Percentiles rank a stretch among this genome's conserved stretches.
These are phyloP conservation scores for Mycena latifolia DNA, from an alignment of 768 basidiomycete genomes.

Conservation along the genomic window DNA sequence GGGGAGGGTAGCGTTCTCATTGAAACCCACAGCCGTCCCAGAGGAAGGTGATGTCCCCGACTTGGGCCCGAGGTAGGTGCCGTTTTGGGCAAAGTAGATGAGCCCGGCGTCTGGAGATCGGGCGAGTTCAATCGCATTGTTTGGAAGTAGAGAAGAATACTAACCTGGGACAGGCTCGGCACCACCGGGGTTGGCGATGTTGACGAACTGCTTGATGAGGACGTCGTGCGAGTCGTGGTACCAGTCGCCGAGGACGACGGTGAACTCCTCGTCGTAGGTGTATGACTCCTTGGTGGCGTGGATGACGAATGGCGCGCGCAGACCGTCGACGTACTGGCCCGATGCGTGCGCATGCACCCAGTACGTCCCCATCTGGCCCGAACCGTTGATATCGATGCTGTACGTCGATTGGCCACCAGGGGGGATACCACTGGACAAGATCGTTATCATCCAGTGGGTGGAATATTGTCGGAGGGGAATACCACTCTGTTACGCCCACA, in stretches of 20 bases:
- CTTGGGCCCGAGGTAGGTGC: constrained; percentile 74
- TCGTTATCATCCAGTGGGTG: neutral
- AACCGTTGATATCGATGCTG: constrained; percentile 74
- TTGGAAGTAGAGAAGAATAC: constrained; percentile 21
- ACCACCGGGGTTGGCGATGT: constrained; percentile 81
- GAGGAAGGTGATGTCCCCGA: constrained; percentile 61
- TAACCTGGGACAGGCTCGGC: constrained; percentile 90
- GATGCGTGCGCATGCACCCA: constrained; percentile 82
- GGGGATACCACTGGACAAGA: constrained; percentile 75
- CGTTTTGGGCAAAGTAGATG: constrained; percentile 87
- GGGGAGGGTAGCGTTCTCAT: constrained; percentile 86
- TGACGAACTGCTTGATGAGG: constrained; percentile 77
- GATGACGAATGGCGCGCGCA: constrained; percentile 87
- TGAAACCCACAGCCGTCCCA: constrained; percentile 81
- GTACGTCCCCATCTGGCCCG: constrained; percentile 83
- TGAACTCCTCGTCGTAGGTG: constrained; percentile 91
- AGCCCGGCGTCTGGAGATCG: constrained; percentile 72
- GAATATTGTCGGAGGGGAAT: constrained; percentile 11
- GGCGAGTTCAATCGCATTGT: neutral
- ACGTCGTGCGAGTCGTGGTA: constrained; percentile 82
- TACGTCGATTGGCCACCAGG: constrained; percentile 80
- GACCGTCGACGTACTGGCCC: constrained; percentile 84
- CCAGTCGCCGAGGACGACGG: constrained; percentile 91
- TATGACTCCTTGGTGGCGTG: constrained; percentile 76
- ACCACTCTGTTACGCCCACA: constrained; percentile 87